phyloP scores from a whole-genome alignment of 2,329 filamentous ascomycete species.

The Celoporthe dispersa region DNA sequence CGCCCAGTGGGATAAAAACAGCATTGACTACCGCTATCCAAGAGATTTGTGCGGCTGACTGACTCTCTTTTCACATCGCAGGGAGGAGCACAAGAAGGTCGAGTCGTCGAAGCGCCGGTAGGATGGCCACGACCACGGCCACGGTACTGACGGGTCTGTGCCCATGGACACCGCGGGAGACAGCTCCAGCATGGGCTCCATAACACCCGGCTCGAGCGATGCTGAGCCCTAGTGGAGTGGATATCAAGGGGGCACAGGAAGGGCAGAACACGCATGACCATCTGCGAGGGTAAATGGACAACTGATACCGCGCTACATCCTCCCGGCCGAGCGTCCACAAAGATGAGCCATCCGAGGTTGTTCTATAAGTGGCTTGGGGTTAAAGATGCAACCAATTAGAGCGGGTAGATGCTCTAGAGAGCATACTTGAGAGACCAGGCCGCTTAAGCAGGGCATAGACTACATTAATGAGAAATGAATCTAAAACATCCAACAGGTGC shows the following conservation, averaged over 20 bases:
- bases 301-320: not conserved
- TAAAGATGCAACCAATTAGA: not conserved
- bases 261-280: not conserved
- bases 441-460: conserved; percentile 1
- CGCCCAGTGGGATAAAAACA: not conserved
- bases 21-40: not conserved
- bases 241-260: not conserved
- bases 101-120: conserved; percentile 72
- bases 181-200: not conserved
- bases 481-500: not conserved
- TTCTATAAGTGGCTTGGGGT: not conserved
- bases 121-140: conserved; percentile 30
- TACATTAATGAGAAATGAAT: conserved; percentile 19
- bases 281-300: not conserved
- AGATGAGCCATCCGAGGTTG: not conserved
- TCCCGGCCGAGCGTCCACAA: not conserved
- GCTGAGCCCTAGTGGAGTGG: not conserved
- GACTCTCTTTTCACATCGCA: conserved; percentile 40
- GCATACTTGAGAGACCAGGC: not conserved
- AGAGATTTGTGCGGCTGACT: not conserved
- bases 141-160: not conserved
- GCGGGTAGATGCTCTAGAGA: not conserved
- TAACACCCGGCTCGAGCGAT: not conserved
- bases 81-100: conserved; percentile 94
- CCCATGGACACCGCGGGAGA: not conserved